Conservation (phyloP, 331 rosid genomes). For the Stylosanthes scabra region DNA sequence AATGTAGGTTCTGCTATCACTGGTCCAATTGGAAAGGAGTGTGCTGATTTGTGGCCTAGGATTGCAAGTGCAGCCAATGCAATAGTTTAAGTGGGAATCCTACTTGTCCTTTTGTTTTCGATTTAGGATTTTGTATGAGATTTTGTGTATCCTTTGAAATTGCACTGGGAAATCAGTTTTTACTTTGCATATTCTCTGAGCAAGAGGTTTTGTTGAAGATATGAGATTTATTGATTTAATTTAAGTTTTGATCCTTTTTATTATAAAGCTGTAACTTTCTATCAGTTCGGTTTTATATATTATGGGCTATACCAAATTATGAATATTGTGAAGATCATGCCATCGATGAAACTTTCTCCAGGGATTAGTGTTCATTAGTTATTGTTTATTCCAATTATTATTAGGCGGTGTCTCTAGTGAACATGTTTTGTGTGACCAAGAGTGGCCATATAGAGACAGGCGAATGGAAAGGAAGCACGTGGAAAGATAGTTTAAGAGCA, state of each 20-base stretch:
- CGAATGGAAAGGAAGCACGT: too few species aligned
- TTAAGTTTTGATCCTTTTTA: background rate
- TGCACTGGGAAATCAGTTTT: background rate
- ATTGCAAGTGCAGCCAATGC: slow-evolving; percentile 96
- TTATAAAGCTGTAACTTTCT: background rate
- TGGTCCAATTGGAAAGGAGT: slow-evolving; percentile 91
- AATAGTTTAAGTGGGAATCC: slow-evolving; percentile 53
- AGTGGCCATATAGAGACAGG: too few species aligned
- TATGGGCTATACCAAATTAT: too few species aligned
- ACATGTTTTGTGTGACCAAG: too few species aligned
- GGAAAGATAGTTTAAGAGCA: too few species aligned
- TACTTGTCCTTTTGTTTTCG: slow-evolving; percentile 9
- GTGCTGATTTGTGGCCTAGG: slow-evolving; percentile 94
- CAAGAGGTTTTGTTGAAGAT: slow-evolving; percentile 1
- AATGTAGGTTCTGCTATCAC: slow-evolving; percentile 80
- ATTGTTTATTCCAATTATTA: background rate
- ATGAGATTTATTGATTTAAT: slow-evolving; percentile 6
- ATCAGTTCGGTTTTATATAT: background rate
- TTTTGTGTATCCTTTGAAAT: slow-evolving; percentile 18
- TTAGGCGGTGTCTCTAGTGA: too few species aligned
- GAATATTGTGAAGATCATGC: too few species aligned
- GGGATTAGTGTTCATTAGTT: background rate
- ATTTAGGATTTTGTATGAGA: slow-evolving; percentile 6
- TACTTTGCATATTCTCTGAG: background rate
- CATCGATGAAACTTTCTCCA: too few species aligned